These are phyloP conservation scores for Biancaea sappan DNA, from an alignment of 306 rosid species.

Conservation along the genomic window DNA sequence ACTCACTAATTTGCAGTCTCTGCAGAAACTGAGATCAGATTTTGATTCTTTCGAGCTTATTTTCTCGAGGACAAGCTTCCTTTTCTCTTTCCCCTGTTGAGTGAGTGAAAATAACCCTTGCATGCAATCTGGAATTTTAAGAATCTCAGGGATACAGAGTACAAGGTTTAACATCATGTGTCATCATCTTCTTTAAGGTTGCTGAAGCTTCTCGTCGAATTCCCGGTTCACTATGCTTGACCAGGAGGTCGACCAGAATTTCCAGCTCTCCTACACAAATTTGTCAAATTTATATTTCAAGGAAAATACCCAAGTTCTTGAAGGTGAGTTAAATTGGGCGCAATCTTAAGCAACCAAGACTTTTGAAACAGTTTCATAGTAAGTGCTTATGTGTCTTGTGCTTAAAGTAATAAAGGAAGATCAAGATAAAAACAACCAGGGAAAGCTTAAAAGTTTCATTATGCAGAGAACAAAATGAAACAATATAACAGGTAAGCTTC, in stretches of 20 bases:
- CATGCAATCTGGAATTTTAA: constrained; percentile 43
- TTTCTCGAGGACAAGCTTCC: not conserved
- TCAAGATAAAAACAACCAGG: constrained; percentile 44
- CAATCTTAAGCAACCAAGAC: not conserved
- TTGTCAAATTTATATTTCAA: constrained; percentile 12
- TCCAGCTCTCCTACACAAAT: constrained; percentile 65
- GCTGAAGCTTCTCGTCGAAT: constrained; percentile 43
- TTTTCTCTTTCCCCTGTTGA: constrained; percentile 22
- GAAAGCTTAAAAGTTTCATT: constrained; percentile 44
- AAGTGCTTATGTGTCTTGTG: constrained; percentile 30
- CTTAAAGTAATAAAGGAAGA: constrained; percentile 42
- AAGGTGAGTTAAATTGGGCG: not conserved
- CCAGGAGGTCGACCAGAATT: constrained; percentile 80
- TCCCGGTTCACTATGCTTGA: constrained; percentile 40
- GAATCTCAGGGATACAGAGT: constrained; percentile 39
- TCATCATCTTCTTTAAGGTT: constrained; percentile 6
- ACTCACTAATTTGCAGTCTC: constrained; percentile 38
- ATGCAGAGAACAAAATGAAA: constrained; percentile 39
- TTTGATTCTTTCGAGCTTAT: constrained; percentile 37
- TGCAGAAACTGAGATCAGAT: constrained; percentile 32
- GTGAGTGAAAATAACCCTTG: constrained; percentile 37
- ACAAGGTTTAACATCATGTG: constrained; percentile 35
- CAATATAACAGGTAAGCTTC: constrained; percentile 36
- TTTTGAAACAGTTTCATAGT: constrained; percentile 12
- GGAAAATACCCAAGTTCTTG: not conserved